Percentiles rank a stretch among this genome's conserved stretches.
Evolutionary conservation across 805 yeast genomes (phyloP).

Genomic region (Candida methanosorbosa): DNA sequence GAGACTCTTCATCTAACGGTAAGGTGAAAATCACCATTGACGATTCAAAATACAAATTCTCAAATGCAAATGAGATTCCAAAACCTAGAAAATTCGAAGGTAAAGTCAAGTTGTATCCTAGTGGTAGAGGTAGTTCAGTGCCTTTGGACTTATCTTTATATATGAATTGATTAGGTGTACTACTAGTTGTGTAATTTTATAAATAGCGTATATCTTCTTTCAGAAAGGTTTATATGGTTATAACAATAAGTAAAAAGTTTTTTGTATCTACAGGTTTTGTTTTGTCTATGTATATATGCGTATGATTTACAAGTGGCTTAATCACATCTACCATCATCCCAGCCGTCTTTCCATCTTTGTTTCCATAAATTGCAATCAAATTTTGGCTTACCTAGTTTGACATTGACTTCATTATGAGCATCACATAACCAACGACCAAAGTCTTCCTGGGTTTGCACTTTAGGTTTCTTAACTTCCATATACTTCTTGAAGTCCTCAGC

Average conservation of each 20-base stretch:
- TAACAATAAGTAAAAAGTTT: not conserved
- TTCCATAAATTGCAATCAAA: slow-evolving; percentile 90
- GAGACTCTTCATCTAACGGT: slow-evolving; percentile 8
- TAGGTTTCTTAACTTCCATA: slow-evolving; percentile 44
- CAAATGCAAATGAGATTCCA: slow-evolving; percentile 64
- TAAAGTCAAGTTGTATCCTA: slow-evolving; percentile 74
- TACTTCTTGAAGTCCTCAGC: slow-evolving; percentile 74
- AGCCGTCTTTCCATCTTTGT: slow-evolving; percentile 91
- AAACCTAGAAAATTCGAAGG: slow-evolving; percentile 78
- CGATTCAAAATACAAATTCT: slow-evolving; percentile 65
- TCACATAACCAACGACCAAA: slow-evolving; percentile 89
- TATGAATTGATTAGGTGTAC: no score
- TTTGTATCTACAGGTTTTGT: not conserved
- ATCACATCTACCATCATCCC: slow-evolving; percentile 60
- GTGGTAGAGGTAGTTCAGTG: slow-evolving; percentile 91
- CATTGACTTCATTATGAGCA: slow-evolving; percentile 92
- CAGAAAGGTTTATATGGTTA: not conserved
- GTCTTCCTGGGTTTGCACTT: slow-evolving; percentile 59
- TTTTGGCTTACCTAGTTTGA: slow-evolving; percentile 71
- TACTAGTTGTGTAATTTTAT: not conserved
- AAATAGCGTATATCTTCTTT: not conserved
- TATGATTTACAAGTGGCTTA: slow-evolving; percentile 26
- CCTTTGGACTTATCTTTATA: slow-evolving; percentile 56
- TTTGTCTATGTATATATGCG: not conserved
- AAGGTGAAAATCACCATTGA: slow-evolving; percentile 41